Conservation (phyloP, 768 basidiomycete genomes). For the Lactifluus subvellereus region DNA sequence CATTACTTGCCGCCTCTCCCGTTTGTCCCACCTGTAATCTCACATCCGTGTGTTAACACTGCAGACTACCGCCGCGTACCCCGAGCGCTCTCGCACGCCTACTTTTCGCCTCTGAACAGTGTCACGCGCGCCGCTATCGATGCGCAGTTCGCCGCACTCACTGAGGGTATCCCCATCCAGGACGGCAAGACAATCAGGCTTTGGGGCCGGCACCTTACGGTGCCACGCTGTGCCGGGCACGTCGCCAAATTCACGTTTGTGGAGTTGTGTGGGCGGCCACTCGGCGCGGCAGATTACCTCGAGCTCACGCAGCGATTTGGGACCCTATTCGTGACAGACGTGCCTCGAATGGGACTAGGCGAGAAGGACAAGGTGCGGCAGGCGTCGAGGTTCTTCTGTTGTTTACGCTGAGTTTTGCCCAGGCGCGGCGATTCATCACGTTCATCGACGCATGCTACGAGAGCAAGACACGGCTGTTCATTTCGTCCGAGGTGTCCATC, state of each 20-base stretch:
- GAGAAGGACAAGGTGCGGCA: constrained; percentile 74
- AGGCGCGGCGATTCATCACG: constrained; percentile 95
- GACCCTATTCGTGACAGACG: constrained; percentile 81
- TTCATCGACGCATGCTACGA: constrained; percentile 98
- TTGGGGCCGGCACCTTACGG: constrained; percentile 83
- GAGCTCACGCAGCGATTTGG: constrained; percentile 86
- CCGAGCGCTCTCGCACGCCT: constrained; percentile 88
- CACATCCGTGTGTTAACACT: neutral
- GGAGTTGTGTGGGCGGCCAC: constrained; percentile 80
- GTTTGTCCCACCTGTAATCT: neutral
- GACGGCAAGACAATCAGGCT: constrained; percentile 60
- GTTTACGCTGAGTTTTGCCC: constrained; percentile 3
- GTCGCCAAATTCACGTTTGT: constrained; percentile 85
- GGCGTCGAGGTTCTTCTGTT: neutral
- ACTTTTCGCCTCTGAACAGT: constrained; percentile 73
- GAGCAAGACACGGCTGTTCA: constrained; percentile 89
- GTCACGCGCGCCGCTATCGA: constrained; percentile 64
- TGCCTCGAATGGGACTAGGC: constrained; percentile 82
- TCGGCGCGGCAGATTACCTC: constrained; percentile 94
- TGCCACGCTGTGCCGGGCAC: constrained; percentile 74
- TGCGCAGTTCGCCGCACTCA: constrained; percentile 77
- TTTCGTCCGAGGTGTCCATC: constrained; percentile 89
- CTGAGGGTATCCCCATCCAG: constrained; percentile 52
- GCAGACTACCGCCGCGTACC: constrained; percentile 93
- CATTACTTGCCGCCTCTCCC: constrained; percentile 18